A percentile compares a stretch with the other conserved stretches of the same genome.
These are phyloP conservation scores for Tripterygium wilfordii DNA, from an alignment of 177 flowering plant species.

Conservation along the genomic window DNA sequence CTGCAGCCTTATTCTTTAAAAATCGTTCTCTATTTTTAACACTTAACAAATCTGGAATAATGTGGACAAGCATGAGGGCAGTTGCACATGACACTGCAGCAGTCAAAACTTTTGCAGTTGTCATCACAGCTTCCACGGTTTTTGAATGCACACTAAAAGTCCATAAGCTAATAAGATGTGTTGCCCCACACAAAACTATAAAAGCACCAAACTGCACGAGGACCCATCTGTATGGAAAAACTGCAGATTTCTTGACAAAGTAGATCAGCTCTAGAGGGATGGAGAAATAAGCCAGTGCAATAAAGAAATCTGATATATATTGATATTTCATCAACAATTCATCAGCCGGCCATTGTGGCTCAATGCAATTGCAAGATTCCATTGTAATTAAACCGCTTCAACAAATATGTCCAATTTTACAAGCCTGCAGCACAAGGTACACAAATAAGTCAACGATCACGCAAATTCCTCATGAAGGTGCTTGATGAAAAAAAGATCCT, in stretches of 20 bases:
- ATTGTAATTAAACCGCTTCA: constrained; percentile 16
- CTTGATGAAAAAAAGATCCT: too few relatives aligned
- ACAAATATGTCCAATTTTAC: constrained; percentile 4
- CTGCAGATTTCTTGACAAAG: constrained; percentile 72
- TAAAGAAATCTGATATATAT: constrained; percentile 73
- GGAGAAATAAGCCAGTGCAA: constrained; percentile 74
- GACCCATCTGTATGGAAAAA: constrained; percentile 78
- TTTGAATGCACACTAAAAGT: constrained; percentile 51
- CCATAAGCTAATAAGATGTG: constrained; percentile 73
- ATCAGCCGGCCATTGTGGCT: constrained; percentile 65
- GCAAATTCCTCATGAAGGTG: too few relatives aligned
- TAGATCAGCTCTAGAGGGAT: constrained; percentile 72
- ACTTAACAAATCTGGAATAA: constrained; percentile 85
- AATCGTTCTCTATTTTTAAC: constrained; percentile 85
- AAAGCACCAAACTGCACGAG: constrained; percentile 82
- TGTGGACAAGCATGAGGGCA: constrained; percentile 95
- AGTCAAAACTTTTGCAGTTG: constrained; percentile 72
- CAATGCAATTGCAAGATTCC: constrained; percentile 70
- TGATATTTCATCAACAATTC: constrained; percentile 68
- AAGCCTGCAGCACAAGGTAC: constrained; percentile 5
- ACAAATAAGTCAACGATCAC: too few relatives aligned
- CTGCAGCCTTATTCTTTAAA: constrained; percentile 87
- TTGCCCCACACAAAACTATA: constrained; percentile 75
- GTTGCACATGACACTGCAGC: constrained; percentile 93
- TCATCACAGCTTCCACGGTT: constrained; percentile 73